Evolutionary conservation across 2,329 filamentous ascomycete species (phyloP).

Genomic region (Aspergillus quadricinctus): DNA sequence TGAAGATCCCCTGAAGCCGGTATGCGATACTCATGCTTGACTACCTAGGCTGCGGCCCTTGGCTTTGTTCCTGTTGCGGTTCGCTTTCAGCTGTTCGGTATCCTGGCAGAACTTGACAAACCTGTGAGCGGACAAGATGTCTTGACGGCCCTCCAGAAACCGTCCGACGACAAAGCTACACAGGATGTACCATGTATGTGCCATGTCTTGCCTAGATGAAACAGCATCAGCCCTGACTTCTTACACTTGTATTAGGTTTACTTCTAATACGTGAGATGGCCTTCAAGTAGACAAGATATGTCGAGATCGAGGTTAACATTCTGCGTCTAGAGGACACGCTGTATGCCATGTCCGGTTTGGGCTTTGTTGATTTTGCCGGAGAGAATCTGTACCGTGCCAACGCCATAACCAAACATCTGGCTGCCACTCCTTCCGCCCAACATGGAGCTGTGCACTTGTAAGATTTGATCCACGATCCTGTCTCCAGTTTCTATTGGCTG

Average conservation of each 20-base stretch:
- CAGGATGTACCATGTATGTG: constrained; percentile 22
- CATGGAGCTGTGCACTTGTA: constrained; percentile 38
- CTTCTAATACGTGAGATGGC: constrained; percentile 20
- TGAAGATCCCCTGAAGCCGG: too few species aligned
- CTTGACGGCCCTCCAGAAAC: constrained; percentile 18
- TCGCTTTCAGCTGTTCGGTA: constrained; percentile 31
- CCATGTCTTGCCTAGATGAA: too few species aligned
- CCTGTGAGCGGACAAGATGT: constrained; percentile 26
- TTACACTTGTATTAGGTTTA: constrained; percentile 10
- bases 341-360: constrained; percentile 34
- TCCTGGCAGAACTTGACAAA: constrained; percentile 21
- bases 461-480: neutral
- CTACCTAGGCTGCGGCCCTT: constrained; percentile 27
- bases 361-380: constrained; percentile 29
- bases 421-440: constrained; percentile 29
- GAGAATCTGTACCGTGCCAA: constrained; percentile 31
- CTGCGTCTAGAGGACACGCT: constrained; percentile 30
- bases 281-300: neutral
- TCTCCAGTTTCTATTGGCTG: too few species aligned
- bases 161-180: constrained; percentile 4
- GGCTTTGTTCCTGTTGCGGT: constrained; percentile 36
- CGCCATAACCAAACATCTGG: constrained; percentile 32
- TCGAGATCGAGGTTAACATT: too few species aligned
- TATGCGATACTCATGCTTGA: too few species aligned
- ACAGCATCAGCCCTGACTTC: neutral